Conservation (phyloP, 148 eudicot species). For the Beta vulgaris region DNA sequence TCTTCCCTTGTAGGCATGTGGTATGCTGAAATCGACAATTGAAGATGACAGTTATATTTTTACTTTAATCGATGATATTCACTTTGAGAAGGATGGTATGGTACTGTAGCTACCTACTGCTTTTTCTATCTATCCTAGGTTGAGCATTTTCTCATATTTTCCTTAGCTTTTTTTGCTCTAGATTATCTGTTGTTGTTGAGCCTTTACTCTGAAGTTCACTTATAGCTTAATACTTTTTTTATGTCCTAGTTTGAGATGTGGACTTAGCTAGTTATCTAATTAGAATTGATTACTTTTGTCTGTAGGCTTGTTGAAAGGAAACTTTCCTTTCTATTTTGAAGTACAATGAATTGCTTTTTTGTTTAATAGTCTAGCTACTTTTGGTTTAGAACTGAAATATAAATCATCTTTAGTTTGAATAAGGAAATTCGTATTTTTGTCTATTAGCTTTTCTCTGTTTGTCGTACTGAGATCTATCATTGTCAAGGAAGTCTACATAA, state of each 20-base stretch:
- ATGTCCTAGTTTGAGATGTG: neutral
- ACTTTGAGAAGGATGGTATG: constrained; percentile 3
- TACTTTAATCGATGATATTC: neutral
- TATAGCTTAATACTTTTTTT: neutral
- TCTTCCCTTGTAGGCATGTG: constrained; percentile 21
- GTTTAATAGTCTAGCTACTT: neutral
- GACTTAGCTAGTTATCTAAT: neutral
- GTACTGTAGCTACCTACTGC: neutral
- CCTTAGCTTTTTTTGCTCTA: neutral
- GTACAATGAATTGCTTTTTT: neutral
- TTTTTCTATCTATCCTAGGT: neutral
- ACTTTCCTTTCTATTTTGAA: neutral
- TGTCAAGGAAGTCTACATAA: neutral
- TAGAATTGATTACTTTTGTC: neutral
- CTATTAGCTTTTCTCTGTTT: neutral
- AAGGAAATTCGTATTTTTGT: neutral
- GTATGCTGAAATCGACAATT: neutral
- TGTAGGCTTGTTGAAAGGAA: neutral
- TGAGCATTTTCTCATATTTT: neutral
- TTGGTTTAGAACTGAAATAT: neutral
- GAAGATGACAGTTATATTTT: neutral
- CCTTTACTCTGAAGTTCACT: neutral
- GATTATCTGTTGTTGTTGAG: constrained; percentile 6
- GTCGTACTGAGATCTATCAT: neutral
- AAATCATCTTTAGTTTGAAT: neutral